Base-by-base conservation (phyloP, 768 basidiomycete genomes). In the Xerocomus potaroensis region DNA sequence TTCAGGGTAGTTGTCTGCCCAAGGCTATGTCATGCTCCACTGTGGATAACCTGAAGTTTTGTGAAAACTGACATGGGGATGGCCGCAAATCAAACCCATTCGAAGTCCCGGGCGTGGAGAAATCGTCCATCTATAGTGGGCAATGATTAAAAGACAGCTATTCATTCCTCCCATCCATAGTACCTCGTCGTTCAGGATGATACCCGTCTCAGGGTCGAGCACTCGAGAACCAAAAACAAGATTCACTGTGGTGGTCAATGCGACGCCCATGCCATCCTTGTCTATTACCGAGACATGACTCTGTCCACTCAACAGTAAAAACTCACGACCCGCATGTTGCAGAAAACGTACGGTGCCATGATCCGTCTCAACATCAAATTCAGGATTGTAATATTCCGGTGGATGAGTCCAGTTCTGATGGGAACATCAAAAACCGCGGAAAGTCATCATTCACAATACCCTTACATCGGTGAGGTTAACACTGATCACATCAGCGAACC, bases 181-280 rank as follows among this genome's bases (percentile, higher is more conserved):
- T 56, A 77, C 81, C 73, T 95, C 90, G 58, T 98, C 82, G 58
- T 97, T 97, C 33, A 97, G 67, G 41, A 98, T 77, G 23, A 98
- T 75, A 0, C 95, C 94, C 0, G 93, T 96, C 42, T 81, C 76
- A 0, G 87, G 78, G 65, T 95, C 92, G 53, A 95, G 72, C 1
- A 97, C 88, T 47, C 76, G 78, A 3, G 90, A 93, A 14, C 94
- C 95, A 65, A 95, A 98, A 15, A 94, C 71, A 0, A 85, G 67
- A 63, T 98, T 98, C 37, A 97, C 84, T 0, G 94, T 94, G 4
- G 88, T 84, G 1, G 94, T 96, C 27, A 97, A 59, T 14, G 87
- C 66, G 5, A 92, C 90, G 0, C 86, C 92, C 78, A 94, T 91
- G 16, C 91, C 91, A 58, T 84, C 72, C 56, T 76, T 74, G 67